Percentiles rank a stretch among this genome's conserved stretches.
Conservation (phyloP, 345 rosid species). For the Lepidium didymum region DNA sequence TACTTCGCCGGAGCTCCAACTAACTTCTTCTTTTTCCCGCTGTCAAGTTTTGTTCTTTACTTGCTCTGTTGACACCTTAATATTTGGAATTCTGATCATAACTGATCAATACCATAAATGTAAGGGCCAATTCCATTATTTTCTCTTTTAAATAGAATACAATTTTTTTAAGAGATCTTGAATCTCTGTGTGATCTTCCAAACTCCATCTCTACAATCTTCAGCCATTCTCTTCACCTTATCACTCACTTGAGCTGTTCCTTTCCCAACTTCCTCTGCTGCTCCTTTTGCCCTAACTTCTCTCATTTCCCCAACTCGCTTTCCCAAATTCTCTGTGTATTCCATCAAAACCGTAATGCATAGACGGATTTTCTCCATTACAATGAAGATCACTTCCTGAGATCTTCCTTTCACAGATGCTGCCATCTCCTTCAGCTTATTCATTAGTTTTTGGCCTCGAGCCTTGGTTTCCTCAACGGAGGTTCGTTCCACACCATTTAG, state of each 20-base stretch:
- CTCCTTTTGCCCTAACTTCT: conserved; percentile 34
- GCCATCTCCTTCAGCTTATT: conserved; percentile 60
- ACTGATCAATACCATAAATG: too few relatives aligned
- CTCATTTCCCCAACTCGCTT: conserved; percentile 32
- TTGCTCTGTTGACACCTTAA: too few relatives aligned
- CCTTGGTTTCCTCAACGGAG: conserved; percentile 50
- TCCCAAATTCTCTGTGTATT: conserved; percentile 30
- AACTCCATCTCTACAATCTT: conserved; percentile 32
- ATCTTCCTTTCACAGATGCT: conserved; percentile 38
- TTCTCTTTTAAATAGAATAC: not conserved
- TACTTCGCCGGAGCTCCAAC: conserved; percentile 33
- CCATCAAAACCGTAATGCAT: conserved; percentile 43
- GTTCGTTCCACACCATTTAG: conserved; percentile 40
- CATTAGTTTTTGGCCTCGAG: conserved; percentile 53
- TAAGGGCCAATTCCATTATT: too few relatives aligned
- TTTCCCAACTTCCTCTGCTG: conserved; percentile 49
- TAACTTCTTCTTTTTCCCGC: conserved; percentile 15
- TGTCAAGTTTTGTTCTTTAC: not conserved
- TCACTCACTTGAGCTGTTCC: conserved; percentile 36
- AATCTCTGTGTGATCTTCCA: conserved; percentile 30
- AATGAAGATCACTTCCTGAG: conserved; percentile 43
- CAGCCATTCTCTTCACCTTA: conserved; percentile 37
- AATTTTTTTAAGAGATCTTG: not conserved
- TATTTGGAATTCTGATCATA: too few relatives aligned
- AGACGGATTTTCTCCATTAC: conserved; percentile 42